Base-by-base conservation (phyloP, 1,284 basidiomycete species). In the Sphagnurus paluster region DNA sequence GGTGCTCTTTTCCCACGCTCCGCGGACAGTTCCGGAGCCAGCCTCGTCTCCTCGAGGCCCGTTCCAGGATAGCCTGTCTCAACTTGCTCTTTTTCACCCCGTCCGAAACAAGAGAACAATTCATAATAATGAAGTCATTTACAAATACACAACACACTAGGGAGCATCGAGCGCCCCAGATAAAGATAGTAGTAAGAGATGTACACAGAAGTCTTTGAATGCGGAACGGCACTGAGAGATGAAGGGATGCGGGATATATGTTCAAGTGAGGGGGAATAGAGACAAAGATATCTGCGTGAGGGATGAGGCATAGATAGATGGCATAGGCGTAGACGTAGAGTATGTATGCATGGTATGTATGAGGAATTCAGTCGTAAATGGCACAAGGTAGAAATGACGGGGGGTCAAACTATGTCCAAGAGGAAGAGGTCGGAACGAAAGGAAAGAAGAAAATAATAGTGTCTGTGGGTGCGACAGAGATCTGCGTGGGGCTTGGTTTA, bases 111-210 rank as follows among this genome's bases (percentile, higher is more conserved):
- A n/a, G n/a, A n/a, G 26, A 32, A 34, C 19, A 42, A 9, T 30
- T 23, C 19, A n/a, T n/a, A n/a, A n/a, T n/a, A n/a, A n/a, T 42
- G 30, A 44, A 42, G 26, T 49, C 55, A 55, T 61, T 50, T 51
- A 61, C 50, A 49, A 45, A 46, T 56, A 61, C 54, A 56, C 49
- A 50, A 34, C 23, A 46, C 38, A 41, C 53, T 46, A 53, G 50
- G 57, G 8, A 49, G 50, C 65, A 49, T 67, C 66, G 55, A 67
- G 64, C 60, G 54, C 50, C 56, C 46, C 56, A 53, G 32, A 56
- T 49, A 53, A 55, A 48, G 49, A 52, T 53, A 53, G 39, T 36
- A 44, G 50, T 50, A 48, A 52, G 38, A 51, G 48, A 52, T 56
- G 49, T 56, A 53, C 46, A 46, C 48, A 54, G 41, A 49, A 49